Evolutionary conservation across 2,329 filamentous ascomycete genomes (phyloP), one percentile per base, ranked within the genome.

Genomic region (Ascochyta rabiei): DNA sequence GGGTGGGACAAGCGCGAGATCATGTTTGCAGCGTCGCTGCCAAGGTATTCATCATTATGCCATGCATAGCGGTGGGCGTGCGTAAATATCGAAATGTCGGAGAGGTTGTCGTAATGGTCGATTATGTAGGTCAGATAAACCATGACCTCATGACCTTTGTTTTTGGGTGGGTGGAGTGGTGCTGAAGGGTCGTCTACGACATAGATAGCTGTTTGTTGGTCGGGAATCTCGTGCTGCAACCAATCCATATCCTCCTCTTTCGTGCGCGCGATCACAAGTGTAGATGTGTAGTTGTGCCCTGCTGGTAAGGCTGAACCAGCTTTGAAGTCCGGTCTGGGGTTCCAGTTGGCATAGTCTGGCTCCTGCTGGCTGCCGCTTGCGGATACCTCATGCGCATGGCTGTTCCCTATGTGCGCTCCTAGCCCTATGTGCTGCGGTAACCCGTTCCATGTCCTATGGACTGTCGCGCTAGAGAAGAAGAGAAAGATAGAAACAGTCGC

Each of bases 81-180:
- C 70, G 85, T 81, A 72, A 89, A 86, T 59, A 88, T 81, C 28
- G 78, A 77, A 56, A 86, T 78, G 48, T 86, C 83, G 2, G 84
- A 80, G 4, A 88, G 78, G 3, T 76, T 64, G 57, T 87, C 79
- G 73, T 88, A 88, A 68, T 83, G 80, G 67, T 86, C 83, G 63
- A 86, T 81, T 63, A 88, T 80, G 70, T 85, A 87, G 34, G 79
- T 82, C 33, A 86, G 77, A 66, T 88, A 87, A 7, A 85, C 80
- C 74, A 85, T 82, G 30, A 83, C 84, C 71, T 88, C 86, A 63
- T 86, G 82, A 30, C 86, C 86, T 69, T 86, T 86, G 64, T 84
- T 83, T 51, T 79, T 77, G 0, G 81, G 81, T 1, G 82, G 79
- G 54, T 81, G 80, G 19, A 81, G 74, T 13, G 71, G 67, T 3